These are phyloP conservation scores for Trichoderma sp. DNA, from an alignment of 2,329 filamentous ascomycete genomes.

Conservation along the genomic window DNA sequence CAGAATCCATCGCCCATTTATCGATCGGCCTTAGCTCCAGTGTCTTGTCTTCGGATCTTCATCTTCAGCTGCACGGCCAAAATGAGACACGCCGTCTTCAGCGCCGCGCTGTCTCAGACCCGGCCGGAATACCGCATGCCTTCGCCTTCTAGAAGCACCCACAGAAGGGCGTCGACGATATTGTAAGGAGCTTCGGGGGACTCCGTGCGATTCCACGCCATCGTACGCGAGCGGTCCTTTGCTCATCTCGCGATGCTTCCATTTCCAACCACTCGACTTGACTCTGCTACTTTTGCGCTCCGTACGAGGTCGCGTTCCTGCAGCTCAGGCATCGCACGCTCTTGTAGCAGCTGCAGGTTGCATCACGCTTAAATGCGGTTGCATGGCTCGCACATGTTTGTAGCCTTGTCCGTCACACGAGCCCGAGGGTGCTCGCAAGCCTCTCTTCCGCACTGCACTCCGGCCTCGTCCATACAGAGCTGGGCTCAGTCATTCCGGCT, in stretches of 20 bases:
- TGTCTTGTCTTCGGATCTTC: conserved; percentile 4
- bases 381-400: background rate
- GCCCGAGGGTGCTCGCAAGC: background rate
- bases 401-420: conserved; percentile 11
- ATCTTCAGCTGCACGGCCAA: background rate
- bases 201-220: conserved; percentile 3
- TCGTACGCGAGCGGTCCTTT: conserved; percentile 12
- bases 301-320: conserved; percentile 2
- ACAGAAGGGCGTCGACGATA: background rate
- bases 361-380: conserved; percentile 3
- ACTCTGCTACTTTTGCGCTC: background rate
- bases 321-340: background rate
- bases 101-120: conserved; percentile 5
- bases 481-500: background rate
- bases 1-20: background rate
- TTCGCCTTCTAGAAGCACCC: conserved; percentile 9
- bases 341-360: conserved; percentile 8
- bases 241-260: conserved; percentile 11
- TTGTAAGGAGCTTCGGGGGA: conserved; percentile 7
- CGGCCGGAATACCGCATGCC: background rate
- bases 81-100: conserved; percentile 12
- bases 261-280: background rate
- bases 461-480: background rate
- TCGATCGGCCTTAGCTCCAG: conserved; percentile 9
- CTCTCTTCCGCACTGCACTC: background rate